phyloP scores from a whole-genome alignment of 2,329 filamentous ascomycete species.

The Exutisphaerella laricina region DNA sequence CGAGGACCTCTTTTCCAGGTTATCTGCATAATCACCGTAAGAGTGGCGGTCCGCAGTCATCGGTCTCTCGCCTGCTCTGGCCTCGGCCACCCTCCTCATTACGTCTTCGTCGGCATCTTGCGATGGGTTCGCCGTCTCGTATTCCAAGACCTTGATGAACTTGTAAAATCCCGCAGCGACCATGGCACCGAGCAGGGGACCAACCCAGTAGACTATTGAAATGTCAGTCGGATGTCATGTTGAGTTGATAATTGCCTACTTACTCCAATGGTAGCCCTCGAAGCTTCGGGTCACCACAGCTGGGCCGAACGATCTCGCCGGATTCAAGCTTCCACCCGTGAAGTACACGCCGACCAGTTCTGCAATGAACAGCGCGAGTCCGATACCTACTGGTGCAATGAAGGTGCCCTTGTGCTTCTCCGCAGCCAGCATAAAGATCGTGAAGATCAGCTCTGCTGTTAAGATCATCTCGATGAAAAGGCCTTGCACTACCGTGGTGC shows the following conservation, averaged over 20 bases:
- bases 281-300: slow-evolving; percentile 28
- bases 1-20: background rate
- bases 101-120: slow-evolving; percentile 9
- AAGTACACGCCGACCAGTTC: slow-evolving; percentile 25
- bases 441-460: slow-evolving; percentile 29
- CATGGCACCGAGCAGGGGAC: slow-evolving; percentile 28
- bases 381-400: slow-evolving; percentile 26
- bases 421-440: slow-evolving; percentile 34
- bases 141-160: slow-evolving; percentile 30
- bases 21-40: background rate
- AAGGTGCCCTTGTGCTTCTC: slow-evolving; percentile 34
- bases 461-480: slow-evolving; percentile 35
- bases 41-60: background rate
- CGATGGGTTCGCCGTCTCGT: slow-evolving; percentile 31
- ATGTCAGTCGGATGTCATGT: too few species aligned
- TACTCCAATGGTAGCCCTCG: slow-evolving; percentile 30
- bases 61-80: background rate
- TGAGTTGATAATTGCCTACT: too few species aligned
- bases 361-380: slow-evolving; percentile 24
- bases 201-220: slow-evolving; percentile 22
- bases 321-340: slow-evolving; percentile 33
- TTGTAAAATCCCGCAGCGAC: slow-evolving; percentile 32
- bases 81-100: background rate
- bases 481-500: slow-evolving; percentile 34
- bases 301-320: slow-evolving; percentile 32